Evolutionary conservation across 2,329 filamentous ascomycete genomes (phyloP).

Genomic region (Alternaria consortialis): DNA sequence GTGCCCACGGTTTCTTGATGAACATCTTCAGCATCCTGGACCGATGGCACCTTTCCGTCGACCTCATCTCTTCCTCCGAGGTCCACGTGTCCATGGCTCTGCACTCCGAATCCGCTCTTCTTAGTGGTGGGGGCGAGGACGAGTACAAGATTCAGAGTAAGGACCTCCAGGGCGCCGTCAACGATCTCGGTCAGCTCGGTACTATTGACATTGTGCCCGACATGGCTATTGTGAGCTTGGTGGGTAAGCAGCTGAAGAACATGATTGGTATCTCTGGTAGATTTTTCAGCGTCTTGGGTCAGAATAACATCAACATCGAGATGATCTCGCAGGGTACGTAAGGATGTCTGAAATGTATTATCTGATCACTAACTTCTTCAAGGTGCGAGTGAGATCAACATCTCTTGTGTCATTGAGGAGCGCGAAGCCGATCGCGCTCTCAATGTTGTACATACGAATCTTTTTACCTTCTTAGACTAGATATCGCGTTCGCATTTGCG

Average conservation of each 20-base stretch:
- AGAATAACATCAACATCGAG: conserved; percentile 95
- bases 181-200: conserved; percentile 80
- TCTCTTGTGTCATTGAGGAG: conserved; percentile 95
- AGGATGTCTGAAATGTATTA: neutral
- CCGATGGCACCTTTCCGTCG: conserved; percentile 85
- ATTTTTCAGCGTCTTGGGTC: conserved; percentile 94
- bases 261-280: conserved; percentile 90
- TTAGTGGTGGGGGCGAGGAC: conserved; percentile 57
- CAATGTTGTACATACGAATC: conserved; percentile 94
- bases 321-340: conserved; percentile 96
- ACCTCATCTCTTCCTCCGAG: conserved; percentile 95
- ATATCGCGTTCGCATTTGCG: conserved; percentile 36
- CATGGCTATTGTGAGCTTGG: conserved; percentile 95
- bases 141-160: conserved; percentile 59
- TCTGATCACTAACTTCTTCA: conserved; percentile 2
- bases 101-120: conserved; percentile 74
- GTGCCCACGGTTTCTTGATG: conserved; percentile 95
- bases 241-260: conserved; percentile 96
- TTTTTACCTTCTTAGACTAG: conserved; percentile 93
- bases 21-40: conserved; percentile 93
- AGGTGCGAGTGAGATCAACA: conserved; percentile 99
- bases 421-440: conserved; percentile 90
- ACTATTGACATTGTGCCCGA: conserved; percentile 88
- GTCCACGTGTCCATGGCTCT: conserved; percentile 98
- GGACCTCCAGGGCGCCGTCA: conserved; percentile 62